Base-by-base conservation (phyloP, 2,329 filamentous ascomycete genomes). In the Pestalotiopsis sp. region DNA sequence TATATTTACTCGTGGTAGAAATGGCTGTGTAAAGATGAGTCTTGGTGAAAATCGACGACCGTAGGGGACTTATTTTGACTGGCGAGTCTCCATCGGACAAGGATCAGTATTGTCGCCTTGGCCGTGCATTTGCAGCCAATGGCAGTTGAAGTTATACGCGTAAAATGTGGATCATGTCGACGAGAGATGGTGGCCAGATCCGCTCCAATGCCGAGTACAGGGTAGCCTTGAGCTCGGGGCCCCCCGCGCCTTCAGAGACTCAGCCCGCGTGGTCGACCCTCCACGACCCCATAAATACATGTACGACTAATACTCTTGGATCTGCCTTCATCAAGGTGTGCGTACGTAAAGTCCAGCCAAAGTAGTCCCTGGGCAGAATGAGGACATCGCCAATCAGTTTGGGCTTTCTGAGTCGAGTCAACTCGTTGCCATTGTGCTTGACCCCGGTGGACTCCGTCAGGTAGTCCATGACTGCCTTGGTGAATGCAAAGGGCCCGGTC, bases 351-450 rank as follows among this genome's bases (percentile, higher is more conserved):
- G 74, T 27, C 73, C 72, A 73, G 1, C 73, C 71, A 31, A 75
- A 73, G 39, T 64, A 67, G 23, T 77, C 75, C 57, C 72, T 78
- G 7, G 79, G 79, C 25, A 80, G 67, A 17, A 79, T 73, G 23
- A 80, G 68, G 7, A 80, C 75, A 58, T 80, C 79, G 0, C 76
- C 77, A 61, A 80, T 74, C n/a, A 79, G 68, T 11, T 69, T 70
- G 3, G 78, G 77, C 27, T 76, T 73, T 20, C 58, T 59, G 2
- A 80, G 72, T 7, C 71, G 69, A 36, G 76, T 73, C 49, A 80
- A 64, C 23, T 80, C 77, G 36, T 78, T 67, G 1, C 74, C 77
- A 1, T 73, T 78, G 63, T 79, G 73, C 9, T 12, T 27, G 17
- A 59, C 25, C 5, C 57, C 57, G 13, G 62, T 52, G 63, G 36